Conservation (phyloP, 495 filamentous ascomycete species). For the Talaromyces stipitatus region DNA sequence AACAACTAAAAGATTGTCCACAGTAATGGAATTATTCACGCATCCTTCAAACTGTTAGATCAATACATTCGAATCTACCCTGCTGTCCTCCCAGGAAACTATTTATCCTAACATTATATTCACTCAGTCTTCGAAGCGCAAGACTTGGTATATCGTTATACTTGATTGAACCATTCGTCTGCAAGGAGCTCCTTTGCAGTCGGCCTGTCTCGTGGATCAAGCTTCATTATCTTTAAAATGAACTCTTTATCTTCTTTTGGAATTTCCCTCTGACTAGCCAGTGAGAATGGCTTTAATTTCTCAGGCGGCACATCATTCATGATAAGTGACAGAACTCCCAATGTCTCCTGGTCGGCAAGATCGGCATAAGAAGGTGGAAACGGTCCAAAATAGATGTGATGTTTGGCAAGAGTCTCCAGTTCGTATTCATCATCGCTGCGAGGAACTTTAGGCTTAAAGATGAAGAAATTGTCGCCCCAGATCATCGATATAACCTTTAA, state of each 20-base stretch:
- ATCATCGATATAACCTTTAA: constrained; percentile 32
- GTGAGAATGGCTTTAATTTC: constrained; percentile 14
- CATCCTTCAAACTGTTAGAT: no score
- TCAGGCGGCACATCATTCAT: constrained; percentile 15
- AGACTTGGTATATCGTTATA: background rate
- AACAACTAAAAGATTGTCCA: no score
- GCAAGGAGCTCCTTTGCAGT: constrained; percentile 15
- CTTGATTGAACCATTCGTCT: constrained; percentile 14
- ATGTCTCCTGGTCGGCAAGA: constrained; percentile 10
- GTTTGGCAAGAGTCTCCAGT: constrained; percentile 30
- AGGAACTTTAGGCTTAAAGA: constrained; percentile 34
- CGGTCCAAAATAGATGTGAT: constrained; percentile 34
- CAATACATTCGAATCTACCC: no score
- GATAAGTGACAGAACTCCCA: constrained; percentile 12
- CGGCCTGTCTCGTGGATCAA: constrained; percentile 22
- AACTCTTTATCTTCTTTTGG: constrained; percentile 17
- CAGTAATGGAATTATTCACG: no score
- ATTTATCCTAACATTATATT: no score
- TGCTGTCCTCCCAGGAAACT: no score
- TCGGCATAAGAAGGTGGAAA: constrained; percentile 29
- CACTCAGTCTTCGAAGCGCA: background rate
- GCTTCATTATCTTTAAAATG: constrained; percentile 18
- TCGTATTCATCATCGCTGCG: constrained; percentile 31
- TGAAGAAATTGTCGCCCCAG: constrained; percentile 29
- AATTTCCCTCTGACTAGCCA: constrained; percentile 14